Evolutionary conservation across 257 asterid genomes (phyloP).

Genomic region (Gynochthodes officinalis): DNA sequence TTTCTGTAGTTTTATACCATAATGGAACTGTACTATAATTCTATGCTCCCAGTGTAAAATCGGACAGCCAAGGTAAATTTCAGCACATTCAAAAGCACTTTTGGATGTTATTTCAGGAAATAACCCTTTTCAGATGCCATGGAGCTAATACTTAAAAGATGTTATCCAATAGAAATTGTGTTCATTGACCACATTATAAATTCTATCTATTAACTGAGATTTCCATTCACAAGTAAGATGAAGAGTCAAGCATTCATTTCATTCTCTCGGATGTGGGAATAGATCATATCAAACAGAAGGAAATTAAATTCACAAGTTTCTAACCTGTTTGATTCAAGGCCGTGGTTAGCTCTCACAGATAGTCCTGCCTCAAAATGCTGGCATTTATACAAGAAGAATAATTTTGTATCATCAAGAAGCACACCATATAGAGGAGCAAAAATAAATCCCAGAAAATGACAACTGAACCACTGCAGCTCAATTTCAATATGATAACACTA

Average conservation of each 20-base stretch:
- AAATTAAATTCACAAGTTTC: constrained; percentile 2
- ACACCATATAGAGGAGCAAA: background rate
- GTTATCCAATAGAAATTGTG: background rate
- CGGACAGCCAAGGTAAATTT: background rate
- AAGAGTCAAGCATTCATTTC: background rate
- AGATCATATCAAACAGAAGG: background rate
- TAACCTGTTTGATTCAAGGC: constrained; percentile 76
- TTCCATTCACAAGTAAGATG: background rate
- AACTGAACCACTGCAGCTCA: background rate
- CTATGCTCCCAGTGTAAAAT: background rate
- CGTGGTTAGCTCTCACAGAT: constrained; percentile 59
- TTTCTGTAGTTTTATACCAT: background rate
- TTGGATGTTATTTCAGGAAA: background rate
- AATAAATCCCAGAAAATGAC: constrained; percentile 14
- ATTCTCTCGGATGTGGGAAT: background rate
- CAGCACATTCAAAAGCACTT: background rate
- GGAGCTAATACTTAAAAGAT: background rate
- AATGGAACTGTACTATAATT: background rate
- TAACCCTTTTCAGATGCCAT: background rate
- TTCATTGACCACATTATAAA: background rate
- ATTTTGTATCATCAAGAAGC: constrained; percentile 17
- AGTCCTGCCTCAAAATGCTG: constrained; percentile 99
- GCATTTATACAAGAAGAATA: constrained; percentile 20
- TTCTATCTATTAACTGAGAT: too few relatives aligned
- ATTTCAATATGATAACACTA: background rate